Percentiles rank a stretch among this genome's conserved stretches.
phyloP scores from a whole-genome alignment of 2,329 filamentous ascomycete species.

The Camptophora hylomeconis region DNA sequence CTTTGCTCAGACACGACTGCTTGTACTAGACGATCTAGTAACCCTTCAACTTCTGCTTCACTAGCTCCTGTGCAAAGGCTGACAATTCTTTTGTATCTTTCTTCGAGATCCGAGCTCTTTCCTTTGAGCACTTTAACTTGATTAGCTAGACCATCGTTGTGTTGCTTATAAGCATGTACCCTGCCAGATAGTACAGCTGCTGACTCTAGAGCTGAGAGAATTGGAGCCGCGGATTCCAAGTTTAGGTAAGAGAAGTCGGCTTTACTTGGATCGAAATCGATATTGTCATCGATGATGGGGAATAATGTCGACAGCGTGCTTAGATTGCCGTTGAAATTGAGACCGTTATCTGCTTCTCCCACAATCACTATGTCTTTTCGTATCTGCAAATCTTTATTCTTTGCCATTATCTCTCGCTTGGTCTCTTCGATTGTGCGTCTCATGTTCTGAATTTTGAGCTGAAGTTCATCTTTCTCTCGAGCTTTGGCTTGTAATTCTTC shows the following conservation, averaged over 20 bases:
- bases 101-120: conserved; percentile 69
- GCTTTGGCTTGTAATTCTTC: conserved; percentile 56
- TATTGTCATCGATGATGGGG: conserved; percentile 19
- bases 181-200: conserved; percentile 51
- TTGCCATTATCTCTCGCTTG: conserved; percentile 36
- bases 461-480: conserved; percentile 50
- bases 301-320: conserved; percentile 25
- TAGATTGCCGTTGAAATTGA: conserved; percentile 25
- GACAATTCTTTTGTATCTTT: conserved; percentile 80
- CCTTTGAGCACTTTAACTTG: conserved; percentile 61
- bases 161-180: conserved; percentile 54
- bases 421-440: conserved; percentile 61
- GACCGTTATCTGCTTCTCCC: conserved; percentile 35
- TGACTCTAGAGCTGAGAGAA: conserved; percentile 43
- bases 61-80: conserved; percentile 70
- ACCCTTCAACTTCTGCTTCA: conserved; percentile 65
- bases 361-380: conserved; percentile 24
- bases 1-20: conserved; percentile 53
- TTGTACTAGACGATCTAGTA: conserved; percentile 65
- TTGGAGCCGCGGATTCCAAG: conserved; percentile 28
- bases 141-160: conserved; percentile 54
- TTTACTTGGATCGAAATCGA: conserved; percentile 24
- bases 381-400: conserved; percentile 23
- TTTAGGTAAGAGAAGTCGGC: conserved; percentile 23
- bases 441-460: conserved; percentile 65